phyloP scores from a whole-genome alignment of 768 basidiomycete species.

The Tephrocybe sp. region DNA sequence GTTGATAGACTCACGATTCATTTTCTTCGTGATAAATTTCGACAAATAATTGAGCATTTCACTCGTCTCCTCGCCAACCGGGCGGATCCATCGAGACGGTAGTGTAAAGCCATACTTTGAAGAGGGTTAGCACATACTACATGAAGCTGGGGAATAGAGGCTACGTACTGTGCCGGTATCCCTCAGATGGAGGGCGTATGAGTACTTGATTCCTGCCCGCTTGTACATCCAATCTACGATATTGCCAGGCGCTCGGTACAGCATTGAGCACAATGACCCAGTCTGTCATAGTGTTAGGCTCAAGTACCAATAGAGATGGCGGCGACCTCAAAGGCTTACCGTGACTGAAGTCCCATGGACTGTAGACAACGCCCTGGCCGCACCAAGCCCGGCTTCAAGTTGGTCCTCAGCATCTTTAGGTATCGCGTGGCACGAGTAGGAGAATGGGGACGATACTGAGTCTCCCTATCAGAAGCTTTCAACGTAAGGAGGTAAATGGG shows the following conservation, averaged over 20 bases:
- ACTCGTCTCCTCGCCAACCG: constrained; percentile 76
- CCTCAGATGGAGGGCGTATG: constrained; percentile 63
- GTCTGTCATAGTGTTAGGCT: constrained; percentile 27
- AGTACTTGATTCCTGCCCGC: constrained; percentile 55
- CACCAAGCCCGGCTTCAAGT: constrained; percentile 64
- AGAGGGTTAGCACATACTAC: neutral
- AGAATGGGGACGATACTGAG: constrained; percentile 76
- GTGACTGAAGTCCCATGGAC: constrained; percentile 53
- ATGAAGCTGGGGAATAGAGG: neutral
- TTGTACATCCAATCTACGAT: constrained; percentile 69
- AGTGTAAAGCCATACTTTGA: constrained; percentile 74
- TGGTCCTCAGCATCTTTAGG: constrained; percentile 71
- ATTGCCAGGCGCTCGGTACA: constrained; percentile 60
- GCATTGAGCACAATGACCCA: constrained; percentile 43
- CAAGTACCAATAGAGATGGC: neutral
- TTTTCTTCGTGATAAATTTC: constrained; percentile 55
- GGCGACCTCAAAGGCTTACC: constrained; percentile 25
- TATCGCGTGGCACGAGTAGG: constrained; percentile 61
- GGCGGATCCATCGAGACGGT: constrained; percentile 70
- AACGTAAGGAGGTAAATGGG: neutral
- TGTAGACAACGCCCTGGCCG: constrained; percentile 47
- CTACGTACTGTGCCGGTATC: constrained; percentile 70
- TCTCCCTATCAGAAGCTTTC: neutral
- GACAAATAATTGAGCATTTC: constrained; percentile 67
- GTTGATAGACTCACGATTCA: constrained; percentile 27